A percentile compares a stretch with the other conserved stretches of the same genome.
Evolutionary conservation across 2,329 filamentous ascomycete species (phyloP).

Genomic region (Chlorencoelia australis): DNA sequence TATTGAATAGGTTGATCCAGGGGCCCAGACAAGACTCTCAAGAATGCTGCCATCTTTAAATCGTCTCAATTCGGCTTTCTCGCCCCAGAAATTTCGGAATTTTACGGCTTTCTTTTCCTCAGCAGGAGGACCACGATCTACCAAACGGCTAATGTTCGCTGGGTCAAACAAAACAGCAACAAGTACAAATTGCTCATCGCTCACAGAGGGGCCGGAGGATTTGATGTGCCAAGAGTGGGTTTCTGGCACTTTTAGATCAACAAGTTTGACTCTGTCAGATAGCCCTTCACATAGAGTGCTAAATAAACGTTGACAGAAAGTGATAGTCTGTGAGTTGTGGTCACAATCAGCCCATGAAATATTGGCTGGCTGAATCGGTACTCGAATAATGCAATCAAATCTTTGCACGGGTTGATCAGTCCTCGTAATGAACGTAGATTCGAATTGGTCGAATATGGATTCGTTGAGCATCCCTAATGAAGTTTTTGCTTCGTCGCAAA

Average conservation of each 20-base stretch:
- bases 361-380: conserved; percentile 11
- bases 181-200: conserved; percentile 34
- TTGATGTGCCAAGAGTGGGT: conserved; percentile 37
- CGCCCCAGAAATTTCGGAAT: conserved; percentile 91
- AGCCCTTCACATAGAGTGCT: conserved; percentile 59
- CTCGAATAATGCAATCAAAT: conserved; percentile 39
- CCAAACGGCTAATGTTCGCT: conserved; percentile 59
- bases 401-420: conserved; percentile 43
- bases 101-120: conserved; percentile 74
- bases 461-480: conserved; percentile 70
- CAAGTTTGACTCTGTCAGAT: conserved; percentile 60
- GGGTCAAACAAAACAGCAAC: conserved; percentile 67
- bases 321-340: conserved; percentile 17
- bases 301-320: conserved; percentile 48
- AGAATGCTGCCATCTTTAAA: conserved; percentile 94
- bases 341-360: conserved; percentile 14
- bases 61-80: conserved; percentile 81
- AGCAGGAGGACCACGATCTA: conserved; percentile 80
- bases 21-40: conserved; percentile 83
- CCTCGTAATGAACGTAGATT: conserved; percentile 67
- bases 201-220: conserved; percentile 26
- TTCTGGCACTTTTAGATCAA: conserved; percentile 45
- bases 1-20: conserved; percentile 49
- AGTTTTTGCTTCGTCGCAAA: conserved; percentile 64
- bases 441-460: conserved; percentile 68